These are phyloP conservation scores for Fragaria nilgerrensis DNA, from an alignment of 306 rosid genomes.

Conservation along the genomic window DNA sequence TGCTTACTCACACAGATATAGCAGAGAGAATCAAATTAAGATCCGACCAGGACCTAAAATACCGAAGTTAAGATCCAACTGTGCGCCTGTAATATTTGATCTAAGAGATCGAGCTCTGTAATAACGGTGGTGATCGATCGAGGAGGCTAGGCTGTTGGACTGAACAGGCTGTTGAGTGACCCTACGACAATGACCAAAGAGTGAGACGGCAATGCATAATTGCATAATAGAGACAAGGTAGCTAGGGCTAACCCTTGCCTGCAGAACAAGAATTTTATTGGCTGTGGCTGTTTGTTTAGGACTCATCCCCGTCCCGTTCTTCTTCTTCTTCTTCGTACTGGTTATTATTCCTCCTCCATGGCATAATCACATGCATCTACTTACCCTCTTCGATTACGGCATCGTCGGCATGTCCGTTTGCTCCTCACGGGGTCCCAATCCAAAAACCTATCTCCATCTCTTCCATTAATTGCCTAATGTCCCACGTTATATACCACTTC, in stretches of 20 bases:
- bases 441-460: slow-evolving; percentile 3
- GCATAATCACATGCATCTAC: slow-evolving; percentile 11
- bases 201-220: neutral
- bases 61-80: neutral
- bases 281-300: neutral
- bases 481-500: neutral
- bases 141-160: neutral
- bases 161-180: slow-evolving; percentile 13
- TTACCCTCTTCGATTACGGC: neutral
- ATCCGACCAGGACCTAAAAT: neutral
- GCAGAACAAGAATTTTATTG: neutral
- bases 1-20: neutral
- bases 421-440: neutral
- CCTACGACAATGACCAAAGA: slow-evolving; percentile 16
- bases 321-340: neutral
- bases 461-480: neutral
- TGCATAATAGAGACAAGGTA: neutral
- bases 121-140: neutral
- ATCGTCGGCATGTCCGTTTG: neutral
- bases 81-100: neutral
- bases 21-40: slow-evolving; percentile 5
- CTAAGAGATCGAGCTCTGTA: neutral
- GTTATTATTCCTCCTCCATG: neutral
- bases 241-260: neutral
- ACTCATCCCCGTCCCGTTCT: slow-evolving; percentile 14